Evolutionary conservation across 148 eudicot genomes (phyloP).

Genomic region (Amaranthus cruentus): DNA sequence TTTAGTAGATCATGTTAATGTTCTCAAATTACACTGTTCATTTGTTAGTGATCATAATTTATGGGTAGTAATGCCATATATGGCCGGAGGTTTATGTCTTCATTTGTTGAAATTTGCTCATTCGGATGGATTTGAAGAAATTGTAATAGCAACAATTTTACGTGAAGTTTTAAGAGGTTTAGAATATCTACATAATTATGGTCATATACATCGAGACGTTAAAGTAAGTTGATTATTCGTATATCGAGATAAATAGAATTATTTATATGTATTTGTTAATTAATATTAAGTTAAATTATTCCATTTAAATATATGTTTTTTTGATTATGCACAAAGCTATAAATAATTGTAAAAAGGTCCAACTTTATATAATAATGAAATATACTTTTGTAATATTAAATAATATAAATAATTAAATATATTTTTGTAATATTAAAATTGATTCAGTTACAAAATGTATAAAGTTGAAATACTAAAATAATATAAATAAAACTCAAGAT

Average conservation of each 20-base stretch:
- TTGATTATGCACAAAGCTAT: no score
- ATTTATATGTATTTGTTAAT: not conserved
- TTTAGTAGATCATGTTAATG: conserved; percentile 78
- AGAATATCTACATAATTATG: conserved; percentile 90
- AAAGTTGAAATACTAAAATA: no score
- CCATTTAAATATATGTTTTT: no score
- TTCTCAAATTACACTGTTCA: conserved; percentile 77
- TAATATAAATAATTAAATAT: no score
- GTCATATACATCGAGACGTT: conserved; percentile 92
- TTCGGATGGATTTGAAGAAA: conserved; percentile 91
- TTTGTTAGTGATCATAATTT: conserved; percentile 77
- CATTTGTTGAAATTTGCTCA: conserved; percentile 78
- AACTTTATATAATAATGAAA: no score
- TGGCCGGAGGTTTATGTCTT: conserved; percentile 94
- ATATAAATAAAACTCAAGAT: no score
- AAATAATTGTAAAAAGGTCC: no score
- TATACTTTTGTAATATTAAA: no score
- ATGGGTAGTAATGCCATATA: conserved; percentile 96
- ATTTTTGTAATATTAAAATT: no score
- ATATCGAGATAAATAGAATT: not conserved
- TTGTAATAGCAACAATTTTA: conserved; percentile 68
- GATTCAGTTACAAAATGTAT: no score
- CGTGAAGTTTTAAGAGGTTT: conserved; percentile 80
- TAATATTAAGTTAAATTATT: no score
- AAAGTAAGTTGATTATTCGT: conserved; percentile 39